These are phyloP conservation scores for Magnolia sinica DNA, from an alignment of 164 flowering plant species.

Conservation along the genomic window DNA sequence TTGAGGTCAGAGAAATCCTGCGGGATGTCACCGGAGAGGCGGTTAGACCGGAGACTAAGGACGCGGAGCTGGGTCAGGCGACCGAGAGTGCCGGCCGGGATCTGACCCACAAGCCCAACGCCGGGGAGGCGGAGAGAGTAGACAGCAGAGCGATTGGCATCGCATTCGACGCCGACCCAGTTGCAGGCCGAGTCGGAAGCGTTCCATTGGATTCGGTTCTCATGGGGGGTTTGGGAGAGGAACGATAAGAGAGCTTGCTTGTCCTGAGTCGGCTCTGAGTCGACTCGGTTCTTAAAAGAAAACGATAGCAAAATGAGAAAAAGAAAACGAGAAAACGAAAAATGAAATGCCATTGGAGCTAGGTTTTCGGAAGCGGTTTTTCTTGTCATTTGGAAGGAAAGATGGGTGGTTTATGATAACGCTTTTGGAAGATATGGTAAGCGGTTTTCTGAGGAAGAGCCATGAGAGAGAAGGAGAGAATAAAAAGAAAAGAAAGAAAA, in stretches of 20 bases:
- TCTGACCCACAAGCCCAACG: constrained; percentile 64
- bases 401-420: constrained; percentile 1
- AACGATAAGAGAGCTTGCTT: constrained; percentile 74
- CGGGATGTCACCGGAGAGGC: constrained; percentile 66
- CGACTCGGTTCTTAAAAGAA: constrained; percentile 14
- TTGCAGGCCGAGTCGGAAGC: constrained; percentile 52
- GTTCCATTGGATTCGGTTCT: constrained; percentile 61
- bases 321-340: constrained; percentile 3
- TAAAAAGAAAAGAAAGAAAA: constrained; percentile 1
- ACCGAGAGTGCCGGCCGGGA: constrained; percentile 63
- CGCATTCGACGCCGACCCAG: constrained; percentile 83
- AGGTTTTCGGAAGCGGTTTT: background rate
- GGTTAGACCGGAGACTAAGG: constrained; percentile 74
- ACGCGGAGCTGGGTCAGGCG: constrained; percentile 56
- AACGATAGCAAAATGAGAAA: constrained; percentile 2
- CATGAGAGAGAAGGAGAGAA: constrained; percentile 16
- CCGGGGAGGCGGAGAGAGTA: constrained; percentile 72
- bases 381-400: background rate
- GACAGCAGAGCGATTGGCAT: constrained; percentile 34
- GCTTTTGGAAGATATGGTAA: constrained; percentile 7
- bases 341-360: constrained; percentile 28
- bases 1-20: constrained; percentile 61
- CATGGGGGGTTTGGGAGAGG: constrained; percentile 46
- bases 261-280: constrained; percentile 62
- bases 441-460: constrained; percentile 25